Base-by-base conservation (phyloP, 2,329 filamentous ascomycete genomes). In the Fusarium sp. region DNA sequence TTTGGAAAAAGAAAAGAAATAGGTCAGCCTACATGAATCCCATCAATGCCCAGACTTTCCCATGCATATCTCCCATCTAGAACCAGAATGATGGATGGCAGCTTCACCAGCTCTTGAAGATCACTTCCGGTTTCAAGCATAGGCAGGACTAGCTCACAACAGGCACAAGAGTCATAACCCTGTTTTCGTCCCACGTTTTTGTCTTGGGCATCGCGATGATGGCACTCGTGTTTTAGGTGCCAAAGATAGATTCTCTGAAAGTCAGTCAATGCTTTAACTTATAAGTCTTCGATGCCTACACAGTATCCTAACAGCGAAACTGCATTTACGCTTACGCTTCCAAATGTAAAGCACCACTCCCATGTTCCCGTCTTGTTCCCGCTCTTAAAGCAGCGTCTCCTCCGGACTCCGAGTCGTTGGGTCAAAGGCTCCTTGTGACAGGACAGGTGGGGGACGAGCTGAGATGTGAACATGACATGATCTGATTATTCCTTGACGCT, bases 121-220 rank as follows among this genome's bases (percentile, higher is more conserved):
- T 68, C 62, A 63, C 52, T 70, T 63, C 67, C 45, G 44, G 24
- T 56, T 66, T 40, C 20, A 58, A 53, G 39, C 20, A 36, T 46
- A 38, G 61, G 39, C 34, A 22, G 31, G 26, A 50, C 48, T 18
- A 43, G 24, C 18, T 42, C 39, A 17, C 22, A n/a, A 14, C 15
- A 44, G 22, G 22, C 6, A 63, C 39, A 40, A 54, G 22, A 42
- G 36, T 42, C 20, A 43, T 36, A 20, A 31, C 49, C 43, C 43
- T 50, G 61, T 52, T 59, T 52, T 46, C 33, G 39, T 39, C 56
- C 55, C 43, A 49, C 33, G 55, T 22, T 45, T 39, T 46, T 20
- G 49, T 54, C 28, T 46, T 42, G 48, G 44, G 39, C 38, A 60
- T 59, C 38, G 15, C 5, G 39, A 45, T 58, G 44, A 45, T 33